phyloP scores from a whole-genome alignment of 2,329 filamentous ascomycete species.

The Clonostachys chloroleuca region DNA sequence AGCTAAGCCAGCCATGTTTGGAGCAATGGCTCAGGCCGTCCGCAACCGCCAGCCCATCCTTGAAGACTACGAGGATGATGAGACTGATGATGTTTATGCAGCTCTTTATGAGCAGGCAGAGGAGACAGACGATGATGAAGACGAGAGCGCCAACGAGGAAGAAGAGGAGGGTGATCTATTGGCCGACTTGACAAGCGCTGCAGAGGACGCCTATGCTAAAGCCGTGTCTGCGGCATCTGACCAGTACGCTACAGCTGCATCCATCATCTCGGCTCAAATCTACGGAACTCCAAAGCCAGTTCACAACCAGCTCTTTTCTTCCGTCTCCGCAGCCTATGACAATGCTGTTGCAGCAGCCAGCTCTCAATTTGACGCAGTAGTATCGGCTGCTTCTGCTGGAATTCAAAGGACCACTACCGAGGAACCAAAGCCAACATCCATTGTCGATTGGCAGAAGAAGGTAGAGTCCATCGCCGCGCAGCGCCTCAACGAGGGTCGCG shows the following conservation, averaged over 20 bases:
- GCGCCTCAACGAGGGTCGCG: constrained; percentile 65
- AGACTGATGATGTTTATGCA: constrained; percentile 16
- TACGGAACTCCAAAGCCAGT: constrained; percentile 65
- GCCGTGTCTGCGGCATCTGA: constrained; percentile 63
- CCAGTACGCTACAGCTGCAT: constrained; percentile 64
- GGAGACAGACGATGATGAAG: no score
- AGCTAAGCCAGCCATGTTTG: constrained; percentile 43
- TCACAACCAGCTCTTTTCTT: constrained; percentile 65
- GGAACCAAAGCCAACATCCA: constrained; percentile 28
- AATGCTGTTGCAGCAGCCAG: constrained; percentile 60
- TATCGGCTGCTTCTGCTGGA: constrained; percentile 40
- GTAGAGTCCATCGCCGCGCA: constrained; percentile 65
- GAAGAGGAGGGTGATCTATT: constrained; percentile 3
- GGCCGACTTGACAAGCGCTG: constrained; percentile 34
- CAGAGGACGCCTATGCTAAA: constrained; percentile 56
- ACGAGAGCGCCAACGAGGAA: background rate
- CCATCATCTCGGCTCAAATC: constrained; percentile 62
- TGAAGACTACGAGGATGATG: constrained; percentile 38
- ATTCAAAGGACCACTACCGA: constrained; percentile 42
- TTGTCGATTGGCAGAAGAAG: constrained; percentile 38
- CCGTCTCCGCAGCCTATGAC: constrained; percentile 65
- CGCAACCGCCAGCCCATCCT: constrained; percentile 42
- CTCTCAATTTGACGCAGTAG: constrained; percentile 48
- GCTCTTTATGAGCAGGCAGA: no score
- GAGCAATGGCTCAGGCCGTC: constrained; percentile 45